These are phyloP conservation scores for Paecilomyces variotii DNA, from an alignment of 2,329 filamentous ascomycete genomes.

Conservation along the genomic window DNA sequence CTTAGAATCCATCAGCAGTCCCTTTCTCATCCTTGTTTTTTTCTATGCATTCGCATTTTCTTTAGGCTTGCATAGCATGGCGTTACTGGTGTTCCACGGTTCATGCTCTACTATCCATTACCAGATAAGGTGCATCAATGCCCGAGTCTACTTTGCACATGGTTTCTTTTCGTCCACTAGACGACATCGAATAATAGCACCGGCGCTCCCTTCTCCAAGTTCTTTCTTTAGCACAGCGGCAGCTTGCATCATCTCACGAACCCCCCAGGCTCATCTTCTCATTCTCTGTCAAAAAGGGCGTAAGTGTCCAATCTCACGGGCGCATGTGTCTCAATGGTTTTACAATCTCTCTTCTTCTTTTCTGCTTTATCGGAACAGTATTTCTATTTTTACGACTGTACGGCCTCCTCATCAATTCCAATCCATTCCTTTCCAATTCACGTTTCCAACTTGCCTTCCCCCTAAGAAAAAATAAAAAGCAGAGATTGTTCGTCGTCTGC, in stretches of 20 bases:
- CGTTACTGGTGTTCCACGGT: neutral
- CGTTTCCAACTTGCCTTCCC: neutral
- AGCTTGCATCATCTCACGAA: neutral
- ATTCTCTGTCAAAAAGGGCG: neutral
- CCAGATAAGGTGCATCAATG: neutral
- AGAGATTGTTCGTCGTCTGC: neutral
- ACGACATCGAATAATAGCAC: neutral
- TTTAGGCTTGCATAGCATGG: conserved; percentile 1
- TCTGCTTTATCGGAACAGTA: neutral
- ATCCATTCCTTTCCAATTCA: neutral
- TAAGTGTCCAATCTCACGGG: neutral
- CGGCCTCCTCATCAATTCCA: neutral
- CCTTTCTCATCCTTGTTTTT: neutral
- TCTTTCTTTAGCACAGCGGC: neutral
- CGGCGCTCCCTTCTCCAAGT: neutral
- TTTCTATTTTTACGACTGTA: neutral
- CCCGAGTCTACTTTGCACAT: neutral
- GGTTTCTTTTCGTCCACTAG: neutral
- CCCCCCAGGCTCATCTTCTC: neutral
- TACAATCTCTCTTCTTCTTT: neutral
- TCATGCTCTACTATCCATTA: neutral
- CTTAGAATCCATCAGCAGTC: neutral
- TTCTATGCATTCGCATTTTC: neutral
- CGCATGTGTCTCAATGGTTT: neutral
- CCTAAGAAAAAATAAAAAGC: neutral